Evolutionary conservation across 331 rosid genomes (phyloP).

Genomic region (Saraca asoca): DNA sequence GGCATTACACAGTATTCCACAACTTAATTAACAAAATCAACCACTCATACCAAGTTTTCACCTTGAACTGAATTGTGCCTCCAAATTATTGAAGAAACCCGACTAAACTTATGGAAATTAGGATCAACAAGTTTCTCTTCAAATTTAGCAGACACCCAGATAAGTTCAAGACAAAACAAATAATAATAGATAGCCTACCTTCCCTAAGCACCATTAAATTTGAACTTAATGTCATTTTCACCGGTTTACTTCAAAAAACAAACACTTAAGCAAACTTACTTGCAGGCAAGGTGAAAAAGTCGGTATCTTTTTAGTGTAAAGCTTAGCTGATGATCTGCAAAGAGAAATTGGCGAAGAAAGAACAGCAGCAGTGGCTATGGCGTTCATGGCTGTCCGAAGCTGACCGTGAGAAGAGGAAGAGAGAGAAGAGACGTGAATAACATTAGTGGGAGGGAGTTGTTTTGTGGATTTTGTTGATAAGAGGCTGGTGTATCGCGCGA

Average conservation of each 20-base stretch:
- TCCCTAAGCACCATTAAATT: not conserved
- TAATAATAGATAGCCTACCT: not conserved
- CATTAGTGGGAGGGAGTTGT: constrained; percentile 7
- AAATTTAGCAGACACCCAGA: constrained; percentile 6
- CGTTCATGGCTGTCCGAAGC: constrained; percentile 64
- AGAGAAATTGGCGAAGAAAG: constrained; percentile 61
- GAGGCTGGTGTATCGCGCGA: constrained; percentile 70
- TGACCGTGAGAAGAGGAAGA: constrained; percentile 29
- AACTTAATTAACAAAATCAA: not conserved
- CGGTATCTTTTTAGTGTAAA: constrained; percentile 63
- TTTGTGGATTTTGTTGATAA: constrained; percentile 58
- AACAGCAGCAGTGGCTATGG: constrained; percentile 79
- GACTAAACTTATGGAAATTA: not conserved
- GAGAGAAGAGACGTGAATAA: constrained; percentile 23
- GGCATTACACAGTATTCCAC: constrained; percentile 14
- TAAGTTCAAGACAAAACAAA: constrained; percentile 13
- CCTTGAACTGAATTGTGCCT: constrained; percentile 19
- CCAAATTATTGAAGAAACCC: not conserved
- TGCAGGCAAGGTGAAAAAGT: not conserved
- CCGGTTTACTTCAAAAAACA: not conserved
- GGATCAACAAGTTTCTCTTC: constrained; percentile 23
- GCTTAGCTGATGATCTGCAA: constrained; percentile 52
- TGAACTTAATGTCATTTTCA: constrained; percentile 1
- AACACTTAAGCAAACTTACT: not conserved
- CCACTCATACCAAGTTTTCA: not conserved